phyloP scores from a whole-genome alignment of 2,329 filamentous ascomycete species.

The Leptodontidium sp. region DNA sequence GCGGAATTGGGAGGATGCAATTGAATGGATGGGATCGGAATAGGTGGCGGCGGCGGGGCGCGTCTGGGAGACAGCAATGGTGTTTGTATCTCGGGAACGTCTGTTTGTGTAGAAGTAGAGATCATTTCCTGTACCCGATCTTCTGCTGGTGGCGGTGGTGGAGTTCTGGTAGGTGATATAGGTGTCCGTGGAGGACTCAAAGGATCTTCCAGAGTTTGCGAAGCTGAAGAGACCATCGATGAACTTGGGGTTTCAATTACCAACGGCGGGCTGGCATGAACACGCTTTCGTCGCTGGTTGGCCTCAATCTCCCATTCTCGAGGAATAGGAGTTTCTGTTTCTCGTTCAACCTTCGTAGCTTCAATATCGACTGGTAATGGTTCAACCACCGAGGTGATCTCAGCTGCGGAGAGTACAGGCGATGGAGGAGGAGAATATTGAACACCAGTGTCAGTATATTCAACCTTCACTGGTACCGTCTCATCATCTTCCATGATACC shows the following conservation, averaged over 20 bases:
- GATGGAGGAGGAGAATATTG: conserved; percentile 88
- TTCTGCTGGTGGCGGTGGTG: conserved; percentile 50
- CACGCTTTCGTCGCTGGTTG: conserved; percentile 76
- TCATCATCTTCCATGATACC: conserved; percentile 60
- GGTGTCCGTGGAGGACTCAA: conserved; percentile 73
- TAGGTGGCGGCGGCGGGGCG: conserved; percentile 49
- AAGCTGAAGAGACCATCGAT: conserved; percentile 70
- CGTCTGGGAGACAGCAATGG: conserved; percentile 37
- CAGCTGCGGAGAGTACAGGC: conserved; percentile 57
- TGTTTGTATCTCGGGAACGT: conserved; percentile 38
- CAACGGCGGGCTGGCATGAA: conserved; percentile 61
- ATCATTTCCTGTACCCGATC: conserved; percentile 53
- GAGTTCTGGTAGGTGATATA: conserved; percentile 57
- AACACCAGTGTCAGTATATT: conserved; percentile 78
- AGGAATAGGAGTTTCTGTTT: conserved; percentile 45
- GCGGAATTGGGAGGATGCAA: conserved; percentile 88
- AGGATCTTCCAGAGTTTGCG: conserved; percentile 69
- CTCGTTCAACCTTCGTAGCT: conserved; percentile 36
- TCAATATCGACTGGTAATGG: conserved; percentile 45
- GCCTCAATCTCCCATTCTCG: conserved; percentile 70
- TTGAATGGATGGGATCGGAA: conserved; percentile 81
- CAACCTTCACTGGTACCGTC: conserved; percentile 51
- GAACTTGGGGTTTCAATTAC: conserved; percentile 56
- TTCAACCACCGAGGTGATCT: conserved; percentile 55
- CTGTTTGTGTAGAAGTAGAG: conserved; percentile 70